Evolutionary conservation across 2,329 filamentous ascomycete genomes (phyloP).

Genomic region (Atkinsonella hypoxylon): DNA sequence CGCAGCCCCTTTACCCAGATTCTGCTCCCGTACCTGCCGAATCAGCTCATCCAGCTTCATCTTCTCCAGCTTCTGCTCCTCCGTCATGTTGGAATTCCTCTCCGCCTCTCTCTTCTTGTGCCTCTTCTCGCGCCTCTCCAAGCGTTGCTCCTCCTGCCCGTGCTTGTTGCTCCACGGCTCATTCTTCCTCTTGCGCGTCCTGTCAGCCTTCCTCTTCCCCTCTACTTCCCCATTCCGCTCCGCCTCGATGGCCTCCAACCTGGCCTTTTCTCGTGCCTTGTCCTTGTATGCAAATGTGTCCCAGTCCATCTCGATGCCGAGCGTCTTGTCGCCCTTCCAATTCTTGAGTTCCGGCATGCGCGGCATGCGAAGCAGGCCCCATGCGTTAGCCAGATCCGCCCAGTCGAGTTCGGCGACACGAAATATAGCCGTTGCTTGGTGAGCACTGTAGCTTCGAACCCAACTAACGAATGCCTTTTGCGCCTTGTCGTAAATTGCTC

Average conservation of each 20-base stretch:
- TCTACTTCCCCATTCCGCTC: constrained; percentile 27
- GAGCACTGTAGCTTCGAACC: constrained; percentile 83
- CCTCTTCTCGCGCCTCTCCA: constrained; percentile 51
- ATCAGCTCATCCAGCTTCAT: constrained; percentile 54
- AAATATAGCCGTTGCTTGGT: constrained; percentile 87
- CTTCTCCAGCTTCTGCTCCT: constrained; percentile 52
- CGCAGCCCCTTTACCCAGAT: constrained; percentile 27
- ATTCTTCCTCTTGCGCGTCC: constrained; percentile 46
- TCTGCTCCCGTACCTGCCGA: constrained; percentile 47
- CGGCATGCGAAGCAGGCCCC: constrained; percentile 77
- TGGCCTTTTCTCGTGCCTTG: constrained; percentile 54
- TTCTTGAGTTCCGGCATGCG: constrained; percentile 84
- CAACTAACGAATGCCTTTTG: constrained; percentile 89
- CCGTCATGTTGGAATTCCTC: constrained; percentile 52
- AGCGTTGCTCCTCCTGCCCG: constrained; percentile 51
- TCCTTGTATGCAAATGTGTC: constrained; percentile 60
- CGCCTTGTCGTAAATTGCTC: constrained; percentile 68
- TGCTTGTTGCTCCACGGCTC: constrained; percentile 63
- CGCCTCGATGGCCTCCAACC: constrained; percentile 43
- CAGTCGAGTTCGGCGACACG: constrained; percentile 72
- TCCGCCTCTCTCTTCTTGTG: constrained; percentile 52
- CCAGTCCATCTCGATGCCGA: constrained; percentile 55
- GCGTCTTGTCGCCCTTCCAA: constrained; percentile 55
- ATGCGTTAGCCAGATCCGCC: constrained; percentile 66
- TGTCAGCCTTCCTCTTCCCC: constrained; percentile 27